Evolutionary conservation across 345 rosid genomes (phyloP).

Genomic region (Hibiscus mutabilis): DNA sequence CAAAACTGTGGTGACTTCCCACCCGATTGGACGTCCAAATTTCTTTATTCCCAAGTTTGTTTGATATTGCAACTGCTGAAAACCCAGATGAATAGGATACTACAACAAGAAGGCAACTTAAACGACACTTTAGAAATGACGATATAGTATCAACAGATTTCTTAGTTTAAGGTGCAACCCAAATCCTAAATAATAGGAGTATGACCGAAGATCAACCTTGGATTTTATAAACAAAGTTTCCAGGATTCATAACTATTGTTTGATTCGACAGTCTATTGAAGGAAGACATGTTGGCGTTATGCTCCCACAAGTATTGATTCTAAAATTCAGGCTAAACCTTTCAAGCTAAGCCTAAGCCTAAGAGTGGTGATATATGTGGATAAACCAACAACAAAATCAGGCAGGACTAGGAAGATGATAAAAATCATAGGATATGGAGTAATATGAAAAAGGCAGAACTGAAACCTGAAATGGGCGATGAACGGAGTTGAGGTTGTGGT

Average conservation of each 20-base stretch:
- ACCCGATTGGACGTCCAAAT: conserved; percentile 18
- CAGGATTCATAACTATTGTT: no score
- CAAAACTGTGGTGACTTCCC: conserved; percentile 15
- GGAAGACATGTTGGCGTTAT: no score
- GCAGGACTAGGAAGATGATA: background rate
- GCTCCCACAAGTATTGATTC: no score
- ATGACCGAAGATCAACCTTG: no score
- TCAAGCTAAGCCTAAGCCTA: no score
- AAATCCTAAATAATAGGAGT: background rate
- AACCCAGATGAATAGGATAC: background rate
- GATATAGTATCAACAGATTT: background rate
- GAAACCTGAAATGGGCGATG: conserved; percentile 48
- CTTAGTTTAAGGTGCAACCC: background rate
- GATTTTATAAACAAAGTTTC: no score
- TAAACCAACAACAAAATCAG: background rate
- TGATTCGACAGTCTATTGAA: no score
- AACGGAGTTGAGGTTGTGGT: conserved; percentile 14
- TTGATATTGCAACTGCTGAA: background rate
- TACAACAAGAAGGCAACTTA: background rate
- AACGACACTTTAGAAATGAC: background rate
- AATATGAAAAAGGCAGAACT: background rate
- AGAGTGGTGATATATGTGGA: no score
- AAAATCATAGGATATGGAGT: no score
- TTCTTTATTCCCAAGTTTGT: conserved; percentile 27
- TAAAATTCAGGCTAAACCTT: no score